These are phyloP conservation scores for Ophiostoma australiae DNA, from an alignment of 2,329 filamentous ascomycete species.

Conservation along the genomic window DNA sequence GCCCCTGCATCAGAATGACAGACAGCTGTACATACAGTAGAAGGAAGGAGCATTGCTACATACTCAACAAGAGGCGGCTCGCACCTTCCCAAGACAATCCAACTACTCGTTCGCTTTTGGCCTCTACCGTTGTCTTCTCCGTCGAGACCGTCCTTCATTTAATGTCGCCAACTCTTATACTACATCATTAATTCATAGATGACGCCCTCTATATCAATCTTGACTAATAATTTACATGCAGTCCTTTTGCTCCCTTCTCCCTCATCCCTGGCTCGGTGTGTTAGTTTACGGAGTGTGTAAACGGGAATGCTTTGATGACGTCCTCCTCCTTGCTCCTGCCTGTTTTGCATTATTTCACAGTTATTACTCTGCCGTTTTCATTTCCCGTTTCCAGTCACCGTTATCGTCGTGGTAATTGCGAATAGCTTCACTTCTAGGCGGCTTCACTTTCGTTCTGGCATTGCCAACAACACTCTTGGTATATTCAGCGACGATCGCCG, in stretches of 20 bases:
- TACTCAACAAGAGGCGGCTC: not conserved
- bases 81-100: not conserved
- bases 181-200: too few relatives aligned
- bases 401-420: not conserved
- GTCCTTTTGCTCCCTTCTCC: slow-evolving; percentile 10
- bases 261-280: slow-evolving; percentile 2
- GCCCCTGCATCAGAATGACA: slow-evolving; percentile 3
- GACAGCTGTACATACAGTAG: not conserved
- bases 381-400: not conserved
- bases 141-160: not conserved
- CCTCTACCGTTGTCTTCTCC: not conserved
- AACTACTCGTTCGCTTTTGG: not conserved
- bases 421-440: not conserved
- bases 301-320: not conserved
- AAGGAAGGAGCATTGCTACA: not conserved
- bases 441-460: not conserved
- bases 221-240: not conserved
- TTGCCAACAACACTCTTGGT: not conserved
- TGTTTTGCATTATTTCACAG: not conserved
- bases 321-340: not conserved
- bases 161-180: too few relatives aligned
- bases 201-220: not conserved
- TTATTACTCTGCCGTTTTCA: not conserved
- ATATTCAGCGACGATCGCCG: not conserved
- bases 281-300: not conserved